Percentiles rank a stretch among this genome's conserved stretches.
Conservation (phyloP, 192 early-diverging fungal species). For the Podila minutissima region DNA sequence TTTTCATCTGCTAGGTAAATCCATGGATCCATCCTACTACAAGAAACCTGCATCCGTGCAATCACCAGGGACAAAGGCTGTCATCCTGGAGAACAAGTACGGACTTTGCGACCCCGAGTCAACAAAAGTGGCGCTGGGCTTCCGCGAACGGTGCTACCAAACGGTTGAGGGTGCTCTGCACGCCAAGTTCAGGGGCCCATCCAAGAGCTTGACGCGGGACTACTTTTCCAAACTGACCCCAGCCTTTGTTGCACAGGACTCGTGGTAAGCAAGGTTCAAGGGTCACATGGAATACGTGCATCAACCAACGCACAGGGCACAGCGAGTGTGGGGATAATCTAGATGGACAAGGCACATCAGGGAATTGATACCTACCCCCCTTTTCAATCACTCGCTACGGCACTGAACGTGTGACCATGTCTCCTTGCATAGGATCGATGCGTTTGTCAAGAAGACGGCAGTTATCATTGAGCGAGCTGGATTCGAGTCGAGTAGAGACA, state of each 20-base stretch:
- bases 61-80: not conserved
- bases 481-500: slow-evolving; percentile 30
- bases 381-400: not conserved
- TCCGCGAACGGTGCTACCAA: slow-evolving; percentile 36
- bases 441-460: slow-evolving; percentile 28
- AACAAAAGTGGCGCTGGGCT: slow-evolving; percentile 20
- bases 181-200: slow-evolving; percentile 14
- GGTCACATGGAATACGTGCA: not conserved
- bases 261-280: slow-evolving; percentile 12
- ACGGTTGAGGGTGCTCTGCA: slow-evolving; percentile 13
- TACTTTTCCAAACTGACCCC: slow-evolving; percentile 10
- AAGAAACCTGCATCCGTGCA: slow-evolving; percentile 1
- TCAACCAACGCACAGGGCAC: not conserved
- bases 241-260: not conserved
- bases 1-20: slow-evolving; percentile 13
- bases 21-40: slow-evolving; percentile 42
- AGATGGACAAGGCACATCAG: too few relatives aligned
- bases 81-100: slow-evolving; percentile 14
- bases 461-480: slow-evolving; percentile 20
- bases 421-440: slow-evolving; percentile 1
- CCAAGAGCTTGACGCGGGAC: slow-evolving; percentile 21
- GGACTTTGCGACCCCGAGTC: slow-evolving; percentile 8
- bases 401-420: not conserved
- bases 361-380: too few relatives aligned
- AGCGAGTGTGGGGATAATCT: too few relatives aligned